These are phyloP conservation scores for Penicillium maclennaniae DNA, from an alignment of 495 filamentous ascomycete species.

Conservation along the genomic window DNA sequence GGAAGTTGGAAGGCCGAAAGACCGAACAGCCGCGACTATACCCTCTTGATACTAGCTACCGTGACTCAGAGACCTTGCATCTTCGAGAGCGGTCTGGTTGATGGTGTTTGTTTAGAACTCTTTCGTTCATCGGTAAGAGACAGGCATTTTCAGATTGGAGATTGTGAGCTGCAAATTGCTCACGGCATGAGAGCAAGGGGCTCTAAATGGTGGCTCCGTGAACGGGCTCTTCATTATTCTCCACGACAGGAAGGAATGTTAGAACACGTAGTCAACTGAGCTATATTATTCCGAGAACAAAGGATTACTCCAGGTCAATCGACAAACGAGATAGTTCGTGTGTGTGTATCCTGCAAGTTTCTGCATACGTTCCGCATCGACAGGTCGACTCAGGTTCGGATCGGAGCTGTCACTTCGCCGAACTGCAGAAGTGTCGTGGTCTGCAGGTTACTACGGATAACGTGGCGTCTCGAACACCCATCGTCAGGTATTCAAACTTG, in stretches of 20 bases:
- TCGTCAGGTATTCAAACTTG: not conserved
- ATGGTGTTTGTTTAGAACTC: not conserved
- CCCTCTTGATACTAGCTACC: no score
- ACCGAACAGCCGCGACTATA: conserved; percentile 1
- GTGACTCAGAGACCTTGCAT: no score
- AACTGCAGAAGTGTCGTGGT: no score
- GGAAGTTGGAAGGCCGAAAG: conserved; percentile 8
- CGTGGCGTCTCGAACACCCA: not conserved
- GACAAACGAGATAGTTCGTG: not conserved
- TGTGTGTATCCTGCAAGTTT: not conserved
- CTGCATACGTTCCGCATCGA: not conserved
- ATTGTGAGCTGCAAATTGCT: not conserved
- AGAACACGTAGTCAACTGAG: not conserved
- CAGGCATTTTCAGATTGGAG: not conserved
- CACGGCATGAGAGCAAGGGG: not conserved
- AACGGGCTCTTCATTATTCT: not conserved
- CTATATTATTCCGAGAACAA: no score
- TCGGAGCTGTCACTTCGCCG: no score
- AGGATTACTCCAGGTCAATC: no score
- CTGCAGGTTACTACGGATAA: no score
- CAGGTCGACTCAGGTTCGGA: not conserved
- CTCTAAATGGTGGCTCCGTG: not conserved
- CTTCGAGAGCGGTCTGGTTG: not conserved
- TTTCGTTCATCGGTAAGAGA: not conserved
- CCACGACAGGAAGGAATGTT: not conserved